phyloP scores from a whole-genome alignment of 2,329 filamentous ascomycete genomes.

The Botryotinia narcissicola region DNA sequence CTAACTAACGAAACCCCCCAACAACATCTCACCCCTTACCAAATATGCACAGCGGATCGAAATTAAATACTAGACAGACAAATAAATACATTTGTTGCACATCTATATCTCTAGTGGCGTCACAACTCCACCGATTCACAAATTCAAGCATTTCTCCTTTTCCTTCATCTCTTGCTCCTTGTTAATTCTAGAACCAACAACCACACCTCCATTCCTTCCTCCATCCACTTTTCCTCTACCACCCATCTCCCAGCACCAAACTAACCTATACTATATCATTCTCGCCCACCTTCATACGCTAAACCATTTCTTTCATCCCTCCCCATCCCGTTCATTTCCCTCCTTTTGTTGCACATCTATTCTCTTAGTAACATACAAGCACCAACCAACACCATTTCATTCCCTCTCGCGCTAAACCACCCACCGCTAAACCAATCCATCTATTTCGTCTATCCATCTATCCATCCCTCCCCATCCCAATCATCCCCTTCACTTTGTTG shows the following conservation, averaged over 20 bases:
- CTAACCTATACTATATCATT: neutral
- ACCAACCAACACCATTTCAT: no score
- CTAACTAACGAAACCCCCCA: neutral
- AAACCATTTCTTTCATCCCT: neutral
- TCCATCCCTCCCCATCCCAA: no score
- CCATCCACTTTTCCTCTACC: no score
- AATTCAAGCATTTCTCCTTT: neutral
- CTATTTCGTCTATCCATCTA: no score
- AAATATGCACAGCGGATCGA: neutral
- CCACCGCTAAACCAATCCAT: no score
- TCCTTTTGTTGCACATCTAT: no score
- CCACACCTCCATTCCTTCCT: neutral
- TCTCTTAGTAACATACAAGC: no score
- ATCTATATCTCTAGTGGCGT: conserved; percentile 10
- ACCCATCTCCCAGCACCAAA: neutral
- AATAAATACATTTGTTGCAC: neutral
- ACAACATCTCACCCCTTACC: neutral
- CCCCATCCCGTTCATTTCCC: no score
- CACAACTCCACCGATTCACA: neutral
- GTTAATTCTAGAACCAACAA: neutral
- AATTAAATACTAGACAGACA: neutral
- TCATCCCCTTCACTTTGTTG: neutral
- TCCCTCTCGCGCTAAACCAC: no score
- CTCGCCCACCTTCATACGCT: no score
- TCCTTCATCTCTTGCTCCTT: neutral